A percentile compares a stretch with the other conserved stretches of the same genome.
Conservation (phyloP, 768 basidiomycete species). For the Psilocybe sp. region DNA sequence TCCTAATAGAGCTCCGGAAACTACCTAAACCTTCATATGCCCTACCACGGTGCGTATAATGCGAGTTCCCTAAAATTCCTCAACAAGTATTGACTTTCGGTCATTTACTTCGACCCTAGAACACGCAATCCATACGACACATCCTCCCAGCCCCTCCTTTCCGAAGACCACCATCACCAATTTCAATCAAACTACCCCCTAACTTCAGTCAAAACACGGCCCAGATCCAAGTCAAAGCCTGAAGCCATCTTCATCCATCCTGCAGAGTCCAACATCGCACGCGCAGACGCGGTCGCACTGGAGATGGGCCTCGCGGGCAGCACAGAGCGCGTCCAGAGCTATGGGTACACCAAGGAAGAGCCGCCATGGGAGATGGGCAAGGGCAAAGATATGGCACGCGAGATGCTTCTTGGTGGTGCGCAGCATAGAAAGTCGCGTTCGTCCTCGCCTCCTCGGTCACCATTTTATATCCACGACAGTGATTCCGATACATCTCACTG, state of each 20-base stretch:
- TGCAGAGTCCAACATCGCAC: constrained; percentile 57
- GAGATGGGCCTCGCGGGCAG: constrained; percentile 50
- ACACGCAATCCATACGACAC: constrained; percentile 5
- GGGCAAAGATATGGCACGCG: constrained; percentile 48
- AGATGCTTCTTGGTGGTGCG: constrained; percentile 29
- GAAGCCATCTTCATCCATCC: constrained; percentile 64
- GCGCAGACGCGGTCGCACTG: constrained; percentile 60
- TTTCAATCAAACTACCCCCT: constrained; percentile 8
- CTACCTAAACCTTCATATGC: constrained; percentile 12
- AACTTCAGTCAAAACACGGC: constrained; percentile 25
- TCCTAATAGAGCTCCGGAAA: constrained; percentile 43
- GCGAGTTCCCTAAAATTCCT: neutral
- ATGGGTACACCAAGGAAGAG: constrained; percentile 31
- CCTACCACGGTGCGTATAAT: constrained; percentile 16
- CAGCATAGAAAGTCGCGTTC: neutral
- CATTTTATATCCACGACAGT: constrained; percentile 21
- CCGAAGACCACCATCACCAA: constrained; percentile 14
- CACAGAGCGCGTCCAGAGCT: constrained; percentile 43
- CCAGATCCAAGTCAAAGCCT: constrained; percentile 54
- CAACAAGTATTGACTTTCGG: neutral
- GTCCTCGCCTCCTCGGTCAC: constrained; percentile 8
- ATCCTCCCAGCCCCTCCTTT: constrained; percentile 13
- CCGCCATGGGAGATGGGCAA: constrained; percentile 49
- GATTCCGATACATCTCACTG: constrained; percentile 19
- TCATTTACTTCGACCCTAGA: neutral